Conservation (phyloP, 176 grass and related monocot species). For the Ensete ventricosum region DNA sequence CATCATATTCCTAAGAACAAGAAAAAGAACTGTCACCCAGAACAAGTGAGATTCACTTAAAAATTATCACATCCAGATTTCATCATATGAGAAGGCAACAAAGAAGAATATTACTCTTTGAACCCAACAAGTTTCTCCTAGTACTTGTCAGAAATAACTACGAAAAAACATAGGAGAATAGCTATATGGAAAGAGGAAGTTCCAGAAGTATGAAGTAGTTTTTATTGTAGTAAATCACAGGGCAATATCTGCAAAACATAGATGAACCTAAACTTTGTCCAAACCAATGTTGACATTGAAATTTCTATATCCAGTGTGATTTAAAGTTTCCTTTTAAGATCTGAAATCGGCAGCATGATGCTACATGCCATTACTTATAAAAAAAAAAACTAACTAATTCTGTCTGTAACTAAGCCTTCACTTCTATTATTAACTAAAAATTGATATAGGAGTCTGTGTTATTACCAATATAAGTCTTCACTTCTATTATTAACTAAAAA, state of each 20-base stretch:
- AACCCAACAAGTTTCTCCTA: no score
- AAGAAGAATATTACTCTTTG: not conserved
- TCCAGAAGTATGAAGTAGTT: not conserved
- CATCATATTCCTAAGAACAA: not conserved
- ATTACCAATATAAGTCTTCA: slow-evolving; percentile 44
- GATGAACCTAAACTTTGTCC: not conserved
- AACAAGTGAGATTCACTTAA: not conserved
- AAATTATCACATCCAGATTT: not conserved
- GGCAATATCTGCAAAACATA: not conserved
- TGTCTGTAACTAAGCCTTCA: not conserved
- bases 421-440: not conserved
- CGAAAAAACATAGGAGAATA: no score
- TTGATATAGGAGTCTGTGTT: slow-evolving; percentile 9
- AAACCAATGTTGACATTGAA: not conserved
- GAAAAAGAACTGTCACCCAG: not conserved
- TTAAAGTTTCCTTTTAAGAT: not conserved
- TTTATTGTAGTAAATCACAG: not conserved
- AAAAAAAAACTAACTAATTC: not conserved
- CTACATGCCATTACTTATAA: not conserved
- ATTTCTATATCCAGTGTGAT: not conserved
- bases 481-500: not conserved
- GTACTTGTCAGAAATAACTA: no score
- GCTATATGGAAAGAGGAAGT: no score
- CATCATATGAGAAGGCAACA: not conserved
- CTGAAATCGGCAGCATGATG: not conserved